Base-by-base conservation (phyloP, 2,329 filamentous ascomycete species). In the Scedosporium apiospermum region DNA sequence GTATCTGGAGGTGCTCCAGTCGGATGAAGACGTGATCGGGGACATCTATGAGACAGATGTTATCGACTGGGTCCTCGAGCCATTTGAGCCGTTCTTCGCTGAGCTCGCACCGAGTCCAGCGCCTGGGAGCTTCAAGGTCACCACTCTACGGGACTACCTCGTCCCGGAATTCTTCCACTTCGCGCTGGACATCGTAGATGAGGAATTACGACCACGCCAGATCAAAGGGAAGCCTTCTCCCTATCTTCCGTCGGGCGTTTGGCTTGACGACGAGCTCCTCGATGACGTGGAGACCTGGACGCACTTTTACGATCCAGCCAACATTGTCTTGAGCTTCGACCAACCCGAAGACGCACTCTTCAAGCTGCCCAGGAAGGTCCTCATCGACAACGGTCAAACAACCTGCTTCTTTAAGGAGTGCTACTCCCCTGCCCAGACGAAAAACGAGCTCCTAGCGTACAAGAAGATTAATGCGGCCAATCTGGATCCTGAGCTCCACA, bases 401-500 rank as follows among this genome's bases (percentile, higher is more conserved):
- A 58, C 64, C 53, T 69, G 67, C 46, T 68, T 68, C 64, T 68
- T 66, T 26, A 69, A 68, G 38, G 64, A 60, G 18, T 67, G 63
- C n/a, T 12, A 58, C 61, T 68, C 65, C 1, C 51, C 60, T 12
- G 57, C 51, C 6, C 41, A 34, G 62, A 63, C 60, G 59, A 64
- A 27, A 30, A 51, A 21, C n/a, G 62, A 70, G 53, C 65, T 69
- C 0, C 51, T 63, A 6, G 53, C 57, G 1, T 64, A 68, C 3
- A 66, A 65, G 46, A 57, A 21, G 23, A 67, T 70, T 16, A 51
- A 53, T 0, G 41, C 53, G 1, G 64, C 67, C 7, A 57, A 62
- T 10, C 62, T 66, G 3, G 59, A 64, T 49, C 61, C 66, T 27
- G 2, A 49, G 3, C 18, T 66, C 1, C 60, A 67, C 6, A 59